Conservation (phyloP, 441 rosid genomes). For the Sinapis alba region DNA sequence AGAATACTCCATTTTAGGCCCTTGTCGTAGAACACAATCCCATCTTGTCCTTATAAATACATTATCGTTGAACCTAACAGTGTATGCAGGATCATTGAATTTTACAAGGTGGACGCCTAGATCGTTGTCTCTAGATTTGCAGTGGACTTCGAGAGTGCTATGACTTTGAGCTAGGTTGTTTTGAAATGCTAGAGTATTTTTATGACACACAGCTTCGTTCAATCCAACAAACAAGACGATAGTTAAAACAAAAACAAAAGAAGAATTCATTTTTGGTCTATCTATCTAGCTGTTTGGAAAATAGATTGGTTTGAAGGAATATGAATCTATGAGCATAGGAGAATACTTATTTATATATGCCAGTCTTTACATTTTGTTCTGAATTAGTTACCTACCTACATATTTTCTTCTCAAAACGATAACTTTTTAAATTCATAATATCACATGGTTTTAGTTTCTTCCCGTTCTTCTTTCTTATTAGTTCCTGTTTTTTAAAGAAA, state of each 20-base stretch:
- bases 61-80: not conserved
- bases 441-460: not conserved
- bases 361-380: not conserved
- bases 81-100: not conserved
- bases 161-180: not conserved
- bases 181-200: not conserved
- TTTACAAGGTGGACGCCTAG: not conserved
- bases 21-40: not conserved
- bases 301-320: not conserved
- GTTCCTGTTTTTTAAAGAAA: not conserved
- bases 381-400: not conserved
- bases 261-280: not conserved
- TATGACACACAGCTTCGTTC: not conserved
- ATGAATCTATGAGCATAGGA: not conserved
- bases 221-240: not conserved
- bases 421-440: not conserved
- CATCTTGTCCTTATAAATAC: not conserved
- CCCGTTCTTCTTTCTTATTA: no score
- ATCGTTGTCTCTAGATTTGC: not conserved
- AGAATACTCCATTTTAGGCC: not conserved
- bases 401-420: not conserved
- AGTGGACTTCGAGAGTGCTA: not conserved
- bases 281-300: not conserved
- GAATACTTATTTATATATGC: not conserved
- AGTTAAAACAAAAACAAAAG: not conserved